Evolutionary conservation across 257 asterid genomes (phyloP).

Genomic region (Solanum appendiculatum): DNA sequence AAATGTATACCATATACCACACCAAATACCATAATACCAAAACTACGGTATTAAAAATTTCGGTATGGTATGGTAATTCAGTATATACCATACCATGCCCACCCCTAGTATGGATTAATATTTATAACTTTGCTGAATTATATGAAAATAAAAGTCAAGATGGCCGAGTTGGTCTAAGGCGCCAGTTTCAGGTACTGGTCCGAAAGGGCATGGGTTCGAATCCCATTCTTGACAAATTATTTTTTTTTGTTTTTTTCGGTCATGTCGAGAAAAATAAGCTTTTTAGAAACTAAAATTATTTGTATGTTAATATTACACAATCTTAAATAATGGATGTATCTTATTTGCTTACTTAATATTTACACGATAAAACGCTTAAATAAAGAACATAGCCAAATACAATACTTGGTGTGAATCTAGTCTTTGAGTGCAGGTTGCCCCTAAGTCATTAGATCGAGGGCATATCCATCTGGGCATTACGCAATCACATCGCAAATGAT

Average conservation of each 20-base stretch:
- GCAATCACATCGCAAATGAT: neutral
- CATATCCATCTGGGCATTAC: neutral
- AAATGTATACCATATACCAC: no score
- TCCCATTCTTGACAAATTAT: conserved; percentile 11
- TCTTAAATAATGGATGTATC: neutral
- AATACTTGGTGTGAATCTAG: neutral
- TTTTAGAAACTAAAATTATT: neutral
- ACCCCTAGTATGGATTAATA: no score
- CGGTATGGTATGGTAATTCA: no score
- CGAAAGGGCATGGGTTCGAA: conserved; percentile 23
- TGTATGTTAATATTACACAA: neutral
- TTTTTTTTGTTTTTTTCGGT: neutral
- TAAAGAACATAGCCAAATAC: neutral
- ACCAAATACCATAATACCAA: no score
- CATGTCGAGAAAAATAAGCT: neutral
- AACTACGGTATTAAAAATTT: no score
- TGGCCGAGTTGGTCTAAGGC: conserved; percentile 9
- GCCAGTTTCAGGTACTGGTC: conserved; percentile 27
- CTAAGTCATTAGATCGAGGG: neutral
- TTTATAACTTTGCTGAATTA: no score
- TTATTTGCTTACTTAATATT: neutral
- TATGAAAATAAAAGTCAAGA: neutral
- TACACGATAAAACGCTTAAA: neutral
- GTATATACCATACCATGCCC: no score
- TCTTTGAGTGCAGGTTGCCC: neutral